Base-by-base conservation (phyloP, 768 basidiomycete genomes). In the Hericium rajendrae region DNA sequence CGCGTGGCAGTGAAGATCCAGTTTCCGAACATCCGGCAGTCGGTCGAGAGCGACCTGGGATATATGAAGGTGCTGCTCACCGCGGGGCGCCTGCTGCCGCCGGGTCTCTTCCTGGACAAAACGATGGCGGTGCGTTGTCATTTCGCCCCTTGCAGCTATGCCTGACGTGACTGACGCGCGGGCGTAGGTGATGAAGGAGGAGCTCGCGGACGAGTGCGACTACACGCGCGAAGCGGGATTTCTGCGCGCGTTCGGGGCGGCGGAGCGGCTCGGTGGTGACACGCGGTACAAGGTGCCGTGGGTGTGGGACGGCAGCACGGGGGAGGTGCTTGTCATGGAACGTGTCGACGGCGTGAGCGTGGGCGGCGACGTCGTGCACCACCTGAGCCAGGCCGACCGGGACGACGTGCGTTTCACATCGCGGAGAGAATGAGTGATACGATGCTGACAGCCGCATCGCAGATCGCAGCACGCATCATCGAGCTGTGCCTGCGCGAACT, bases 121-220 rank as follows among this genome's bases (percentile, higher is more conserved):
- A 95, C 93, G 3, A 80, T 97, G 38, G 77, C 87, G 63, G 87
- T 85, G 51, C 38, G 71, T 43, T 8, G 26, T 26, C 22, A 22
- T 22, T 22, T 2, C 22, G n/a, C 11, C n/a, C 6, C 37, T 18
- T 24, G 4, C 38, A 48, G 48, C 46, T 49, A 54, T 16, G 32
- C 43, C 24, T 15, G 2, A 41, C 10, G 41, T 6, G 6, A n/a
- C 18, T n/a, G 49, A 51, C n/a, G n/a, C 16, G 43, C 15, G 24
- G 26, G 26, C 26, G n/a, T 55, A 88, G 84, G 92, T 91, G 11
- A 87, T 98, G 85, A 86, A 86, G 66, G 77, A 83, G 12, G 95
- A 98, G 67, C 75, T 99, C 10, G 82, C 82, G 49, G 92, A 98
- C 62, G 97, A 98, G 70, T 98, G 97, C 65, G 76, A 95, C 67